Evolutionary conservation across 208 protist species (phyloP).

Genomic region (Trypanosoma platydactyli): DNA sequence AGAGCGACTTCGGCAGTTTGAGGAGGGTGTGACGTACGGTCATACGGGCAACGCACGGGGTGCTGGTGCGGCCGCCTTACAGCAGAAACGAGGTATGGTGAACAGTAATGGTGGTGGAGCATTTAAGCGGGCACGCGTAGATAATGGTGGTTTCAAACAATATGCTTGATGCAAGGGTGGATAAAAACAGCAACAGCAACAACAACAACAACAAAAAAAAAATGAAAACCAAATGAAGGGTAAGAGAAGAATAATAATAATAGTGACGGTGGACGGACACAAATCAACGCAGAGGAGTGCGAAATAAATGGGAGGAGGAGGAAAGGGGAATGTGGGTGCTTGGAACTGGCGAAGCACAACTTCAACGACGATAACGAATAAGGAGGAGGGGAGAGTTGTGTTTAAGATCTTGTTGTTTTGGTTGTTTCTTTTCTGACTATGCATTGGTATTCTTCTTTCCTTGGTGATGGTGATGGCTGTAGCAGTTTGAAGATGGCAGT

Average conservation of each 20-base stretch:
- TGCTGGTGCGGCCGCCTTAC: slow-evolving; percentile 43
- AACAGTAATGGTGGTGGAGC: slow-evolving; percentile 27
- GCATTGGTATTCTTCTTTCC: too few species aligned
- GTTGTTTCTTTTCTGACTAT: too few species aligned
- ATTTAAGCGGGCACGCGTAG: slow-evolving; percentile 46
- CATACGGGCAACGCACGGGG: slow-evolving; percentile 88
- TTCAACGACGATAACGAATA: too few species aligned
- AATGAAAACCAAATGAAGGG: background rate
- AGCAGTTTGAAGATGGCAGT: too few species aligned
- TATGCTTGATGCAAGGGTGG: slow-evolving; percentile 25
- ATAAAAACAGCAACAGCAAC: background rate
- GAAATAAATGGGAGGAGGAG: background rate
- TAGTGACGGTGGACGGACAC: background rate
- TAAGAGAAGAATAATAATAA: slow-evolving; percentile 7
- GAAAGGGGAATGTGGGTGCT: background rate
- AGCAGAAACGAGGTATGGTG: slow-evolving; percentile 54
- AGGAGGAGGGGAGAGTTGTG: background rate
- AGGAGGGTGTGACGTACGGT: slow-evolving; percentile 88
- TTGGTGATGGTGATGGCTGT: too few species aligned
- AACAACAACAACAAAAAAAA: slow-evolving; percentile 6
- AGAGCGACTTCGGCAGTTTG: slow-evolving; percentile 86
- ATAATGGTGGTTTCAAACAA: slow-evolving; percentile 56
- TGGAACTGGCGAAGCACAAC: too few species aligned
- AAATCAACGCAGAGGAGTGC: background rate
- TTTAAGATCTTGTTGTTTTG: too few species aligned